These are phyloP conservation scores for Phycomyces blakesleeanus DNA, from an alignment of 192 early-diverging fungal species.

Conservation along the genomic window DNA sequence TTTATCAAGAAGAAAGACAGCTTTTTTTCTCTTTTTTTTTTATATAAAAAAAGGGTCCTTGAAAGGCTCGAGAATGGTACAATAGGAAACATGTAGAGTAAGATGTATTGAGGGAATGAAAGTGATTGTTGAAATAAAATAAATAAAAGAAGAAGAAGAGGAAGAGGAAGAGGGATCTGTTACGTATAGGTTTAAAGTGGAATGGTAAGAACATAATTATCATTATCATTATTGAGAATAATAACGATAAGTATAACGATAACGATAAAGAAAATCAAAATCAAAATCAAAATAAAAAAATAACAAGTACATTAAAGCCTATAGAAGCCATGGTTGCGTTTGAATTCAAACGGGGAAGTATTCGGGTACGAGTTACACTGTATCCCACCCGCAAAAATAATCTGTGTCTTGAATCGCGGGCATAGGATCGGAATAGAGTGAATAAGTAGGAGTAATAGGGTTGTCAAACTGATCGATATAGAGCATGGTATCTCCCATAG, in stretches of 20 bases:
- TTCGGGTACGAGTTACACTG: background rate
- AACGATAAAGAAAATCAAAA: background rate
- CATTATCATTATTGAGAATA: background rate
- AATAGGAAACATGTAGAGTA: too few species aligned
- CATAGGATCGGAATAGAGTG: background rate
- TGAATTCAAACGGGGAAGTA: conserved; percentile 1
- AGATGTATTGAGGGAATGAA: too few species aligned
- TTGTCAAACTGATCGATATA: background rate
- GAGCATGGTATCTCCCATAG: background rate
- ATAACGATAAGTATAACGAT: background rate
- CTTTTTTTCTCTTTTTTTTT: too few species aligned
- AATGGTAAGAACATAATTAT: too few species aligned
- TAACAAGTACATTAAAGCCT: background rate
- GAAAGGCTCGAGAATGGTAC: too few species aligned
- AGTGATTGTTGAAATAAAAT: too few species aligned
- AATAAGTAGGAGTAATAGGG: background rate
- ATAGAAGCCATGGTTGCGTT: too few species aligned
- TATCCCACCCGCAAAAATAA: background rate
- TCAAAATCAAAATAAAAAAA: background rate
- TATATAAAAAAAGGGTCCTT: too few species aligned
- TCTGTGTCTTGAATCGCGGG: background rate
- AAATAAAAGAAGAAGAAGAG: too few species aligned
- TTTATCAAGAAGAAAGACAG: too few species aligned
- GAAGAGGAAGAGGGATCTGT: too few species aligned
- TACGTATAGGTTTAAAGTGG: too few species aligned